Evolutionary conservation across 2,329 filamentous ascomycete species (phyloP), one percentile per base, ranked within the genome.

Genomic region (Diaporthe citriasiana): DNA sequence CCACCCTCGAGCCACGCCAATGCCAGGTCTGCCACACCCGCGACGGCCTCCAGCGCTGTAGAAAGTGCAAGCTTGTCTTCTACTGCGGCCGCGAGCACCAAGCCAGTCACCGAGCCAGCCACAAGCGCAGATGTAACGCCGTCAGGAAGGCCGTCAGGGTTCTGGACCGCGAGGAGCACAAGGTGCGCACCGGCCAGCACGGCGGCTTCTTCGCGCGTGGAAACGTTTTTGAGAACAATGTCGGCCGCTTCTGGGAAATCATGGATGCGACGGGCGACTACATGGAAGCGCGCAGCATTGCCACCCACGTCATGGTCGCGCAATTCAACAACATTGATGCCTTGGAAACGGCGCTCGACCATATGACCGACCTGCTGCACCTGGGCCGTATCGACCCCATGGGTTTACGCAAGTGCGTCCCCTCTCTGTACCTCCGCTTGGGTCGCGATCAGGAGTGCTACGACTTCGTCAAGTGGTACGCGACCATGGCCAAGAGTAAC

Each of bases 381-480:
- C 51, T 68, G 3, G 63, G 53, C 71, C 77, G 76, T 25, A 72
- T 69, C n/a, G 79, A 81, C 60, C n/a, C n/a, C n/a, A n/a, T n/a
- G 50, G 75, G 76, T 45, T 19, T 78, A n/a, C 77, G 78, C 42
- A 73, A 78, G 40, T 71, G 77, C 5, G 53, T 80, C 51, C 78
- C 79, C 7, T 57, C 72, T 27, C 77, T 82, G 30, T 63, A 80
- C 59, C 77, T 83, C 45, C 80, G 79, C 33, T 78, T 83, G 9
- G 81, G 76, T 38, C 76, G 75, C 38, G 82, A 82, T 56, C 81
- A 83, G 71, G 80, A 82, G 55, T 81, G 80, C 78, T 87, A 87
- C 76, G 84, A 86, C 76, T 87, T 87, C 71, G 45, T 87, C 77
- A 88, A 86, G 78, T 88, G 84, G 86, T 88, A 81, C 80, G 78